Conservation (phyloP, 495 filamentous ascomycete genomes). For the Astrothelium macrocarpum region DNA sequence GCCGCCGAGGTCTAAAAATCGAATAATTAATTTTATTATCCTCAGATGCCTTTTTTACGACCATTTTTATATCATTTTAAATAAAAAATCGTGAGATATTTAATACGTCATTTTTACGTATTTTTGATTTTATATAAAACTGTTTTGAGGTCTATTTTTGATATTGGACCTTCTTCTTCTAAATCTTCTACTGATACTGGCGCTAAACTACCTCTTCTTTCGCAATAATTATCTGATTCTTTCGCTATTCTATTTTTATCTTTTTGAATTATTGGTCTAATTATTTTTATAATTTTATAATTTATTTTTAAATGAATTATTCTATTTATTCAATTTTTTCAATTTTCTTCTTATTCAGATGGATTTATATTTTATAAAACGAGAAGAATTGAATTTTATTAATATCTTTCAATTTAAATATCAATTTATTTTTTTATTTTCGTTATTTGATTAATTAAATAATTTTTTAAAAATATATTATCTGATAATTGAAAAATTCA, state of each 20-base stretch:
- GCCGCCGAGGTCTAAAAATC: not conserved
- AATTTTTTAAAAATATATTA: too few relatives aligned
- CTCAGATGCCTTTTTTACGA: not conserved
- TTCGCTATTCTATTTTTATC: too few relatives aligned
- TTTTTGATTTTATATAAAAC: too few relatives aligned
- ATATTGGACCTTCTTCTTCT: too few relatives aligned
- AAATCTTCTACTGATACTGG: too few relatives aligned
- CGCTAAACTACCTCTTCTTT: too few relatives aligned
- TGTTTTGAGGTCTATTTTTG: too few relatives aligned
- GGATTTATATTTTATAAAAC: not conserved
- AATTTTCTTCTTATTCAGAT: not conserved
- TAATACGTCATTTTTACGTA: not conserved
- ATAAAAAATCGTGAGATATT: not conserved
- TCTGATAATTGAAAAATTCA: too few relatives aligned
- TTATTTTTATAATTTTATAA: not conserved
- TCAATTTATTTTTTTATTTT: too few relatives aligned
- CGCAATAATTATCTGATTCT: too few relatives aligned
- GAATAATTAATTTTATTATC: not conserved
- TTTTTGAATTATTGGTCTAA: not conserved
- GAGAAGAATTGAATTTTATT: too few relatives aligned
- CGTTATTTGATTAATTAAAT: too few relatives aligned
- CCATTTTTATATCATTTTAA: not conserved
- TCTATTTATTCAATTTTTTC: not conserved
- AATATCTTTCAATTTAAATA: not conserved
- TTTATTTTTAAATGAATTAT: not conserved